Conservation (phyloP, 257 asterid genomes). For the Fraxinus cuspidata region DNA sequence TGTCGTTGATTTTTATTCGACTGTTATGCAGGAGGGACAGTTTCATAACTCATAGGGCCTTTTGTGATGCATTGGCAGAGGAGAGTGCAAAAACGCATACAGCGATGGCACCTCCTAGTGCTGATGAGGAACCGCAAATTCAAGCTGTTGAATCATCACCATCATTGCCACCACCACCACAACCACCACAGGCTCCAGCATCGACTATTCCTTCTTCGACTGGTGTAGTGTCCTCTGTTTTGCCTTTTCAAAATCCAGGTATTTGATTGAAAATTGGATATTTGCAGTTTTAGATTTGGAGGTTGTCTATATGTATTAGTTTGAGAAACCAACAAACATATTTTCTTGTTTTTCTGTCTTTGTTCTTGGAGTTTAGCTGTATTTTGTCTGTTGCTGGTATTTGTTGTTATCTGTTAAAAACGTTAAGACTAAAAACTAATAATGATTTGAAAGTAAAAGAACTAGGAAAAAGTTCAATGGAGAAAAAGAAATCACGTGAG, state of each 20-base stretch:
- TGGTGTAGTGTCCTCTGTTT: slow-evolving; percentile 32
- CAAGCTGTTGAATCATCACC: slow-evolving; percentile 40
- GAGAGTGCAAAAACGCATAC: slow-evolving; percentile 62
- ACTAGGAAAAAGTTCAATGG: slow-evolving; percentile 26
- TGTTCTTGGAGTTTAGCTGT: slow-evolving; percentile 39
- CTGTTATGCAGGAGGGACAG: slow-evolving; percentile 80
- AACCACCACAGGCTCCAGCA: slow-evolving; percentile 19
- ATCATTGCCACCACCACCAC: slow-evolving; percentile 32
- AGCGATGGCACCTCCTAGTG: slow-evolving; percentile 36
- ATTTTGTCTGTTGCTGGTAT: slow-evolving; percentile 57
- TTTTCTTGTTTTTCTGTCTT: slow-evolving; percentile 42
- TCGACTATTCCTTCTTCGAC: slow-evolving; percentile 27
- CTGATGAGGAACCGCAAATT: slow-evolving; percentile 40
- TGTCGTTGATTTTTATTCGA: slow-evolving; percentile 14
- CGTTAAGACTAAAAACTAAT: slow-evolving; percentile 27
- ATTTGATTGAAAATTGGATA: slow-evolving; percentile 27
- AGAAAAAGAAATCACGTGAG: slow-evolving; percentile 19
- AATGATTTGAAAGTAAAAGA: slow-evolving; percentile 35
- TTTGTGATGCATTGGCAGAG: slow-evolving; percentile 80
- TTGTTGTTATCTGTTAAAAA: slow-evolving; percentile 50
- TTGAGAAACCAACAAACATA: slow-evolving; percentile 26
- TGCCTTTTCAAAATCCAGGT: slow-evolving; percentile 62
- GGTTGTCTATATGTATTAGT: slow-evolving; percentile 29
- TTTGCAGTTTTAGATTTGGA: slow-evolving; percentile 8
- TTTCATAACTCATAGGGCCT: slow-evolving; percentile 88